Conservation (phyloP, 208 protist genomes). For the Perkinsela sp. region DNA sequence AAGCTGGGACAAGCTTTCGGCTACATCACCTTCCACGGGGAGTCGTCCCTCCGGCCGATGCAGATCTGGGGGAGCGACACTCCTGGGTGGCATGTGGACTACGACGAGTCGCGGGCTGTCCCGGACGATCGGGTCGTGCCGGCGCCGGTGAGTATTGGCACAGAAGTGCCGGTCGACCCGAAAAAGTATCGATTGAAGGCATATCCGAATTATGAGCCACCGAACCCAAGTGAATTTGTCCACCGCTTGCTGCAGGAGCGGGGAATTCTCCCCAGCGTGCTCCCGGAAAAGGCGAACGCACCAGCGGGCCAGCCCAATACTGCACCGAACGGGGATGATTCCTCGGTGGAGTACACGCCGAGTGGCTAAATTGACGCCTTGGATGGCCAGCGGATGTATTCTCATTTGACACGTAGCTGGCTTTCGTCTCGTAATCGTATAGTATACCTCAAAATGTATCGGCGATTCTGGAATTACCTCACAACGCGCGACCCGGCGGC, state of each 20-base stretch:
- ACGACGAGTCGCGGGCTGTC: slow-evolving; percentile 14
- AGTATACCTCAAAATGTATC: too few species aligned
- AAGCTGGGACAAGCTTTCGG: slow-evolving; percentile 39
- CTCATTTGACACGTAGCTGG: too few species aligned
- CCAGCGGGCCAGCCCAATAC: background rate
- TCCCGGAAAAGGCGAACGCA: slow-evolving; percentile 10
- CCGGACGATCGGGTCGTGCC: slow-evolving; percentile 25
- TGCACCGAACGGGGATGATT: background rate
- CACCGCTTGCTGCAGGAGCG: slow-evolving; percentile 48
- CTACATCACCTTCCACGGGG: slow-evolving; percentile 58
- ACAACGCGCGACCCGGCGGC: too few species aligned
- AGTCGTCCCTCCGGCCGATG: slow-evolving; percentile 32
- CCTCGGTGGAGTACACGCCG: background rate
- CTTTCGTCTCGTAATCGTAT: too few species aligned
- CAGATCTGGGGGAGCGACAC: slow-evolving; percentile 28
- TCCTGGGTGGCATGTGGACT: slow-evolving; percentile 39
- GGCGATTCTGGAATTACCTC: too few species aligned
- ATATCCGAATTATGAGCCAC: slow-evolving; percentile 57
- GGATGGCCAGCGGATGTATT: too few species aligned
- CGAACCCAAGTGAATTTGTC: slow-evolving; percentile 50
- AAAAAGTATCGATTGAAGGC: slow-evolving; percentile 24
- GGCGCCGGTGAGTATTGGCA: slow-evolving; percentile 43
- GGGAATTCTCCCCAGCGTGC: slow-evolving; percentile 37
- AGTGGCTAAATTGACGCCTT: too few species aligned
- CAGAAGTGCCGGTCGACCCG: slow-evolving; percentile 40